Evolutionary conservation across 306 rosid species (phyloP).

Genomic region (Aeschynomene evenia): DNA sequence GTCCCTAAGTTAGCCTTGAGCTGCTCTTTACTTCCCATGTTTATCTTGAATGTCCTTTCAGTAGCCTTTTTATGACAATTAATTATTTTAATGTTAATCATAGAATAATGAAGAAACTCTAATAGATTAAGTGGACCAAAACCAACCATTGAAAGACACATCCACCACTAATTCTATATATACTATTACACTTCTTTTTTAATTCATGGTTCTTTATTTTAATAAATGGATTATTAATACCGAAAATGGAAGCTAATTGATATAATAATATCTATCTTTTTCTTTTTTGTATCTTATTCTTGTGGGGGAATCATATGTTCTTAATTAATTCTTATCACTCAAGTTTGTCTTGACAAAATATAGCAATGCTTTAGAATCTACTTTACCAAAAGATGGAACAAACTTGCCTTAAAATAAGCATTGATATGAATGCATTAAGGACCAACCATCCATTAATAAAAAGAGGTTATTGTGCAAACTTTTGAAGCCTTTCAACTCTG

Average conservation of each 20-base stretch:
- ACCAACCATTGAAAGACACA: slow-evolving; percentile 6
- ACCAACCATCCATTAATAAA: slow-evolving; percentile 7
- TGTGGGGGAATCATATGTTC: background rate
- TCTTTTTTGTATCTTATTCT: slow-evolving; percentile 10
- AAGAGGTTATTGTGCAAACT: background rate
- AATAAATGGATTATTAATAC: background rate
- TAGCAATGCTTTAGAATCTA: slow-evolving; percentile 19
- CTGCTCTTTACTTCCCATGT: background rate
- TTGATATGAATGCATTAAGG: slow-evolving; percentile 15
- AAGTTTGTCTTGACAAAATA: slow-evolving; percentile 21
- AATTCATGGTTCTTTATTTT: background rate
- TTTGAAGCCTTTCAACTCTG: slow-evolving; percentile 4
- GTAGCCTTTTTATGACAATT: background rate
- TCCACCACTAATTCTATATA: background rate
- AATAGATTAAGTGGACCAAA: background rate
- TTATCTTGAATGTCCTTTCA: slow-evolving; percentile 15
- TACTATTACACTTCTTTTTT: too few species aligned
- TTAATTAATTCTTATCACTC: slow-evolving; percentile 2
- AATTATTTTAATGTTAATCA: background rate
- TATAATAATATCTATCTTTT: background rate
- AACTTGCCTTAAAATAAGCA: slow-evolving; percentile 11
- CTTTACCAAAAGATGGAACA: slow-evolving; percentile 29
- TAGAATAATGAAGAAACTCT: background rate
- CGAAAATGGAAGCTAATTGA: background rate
- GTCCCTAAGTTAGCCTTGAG: background rate